Evolutionary conservation across 495 filamentous ascomycete genomes (phyloP), one percentile per base, ranked within the genome.

Genomic region (Immersiella caudata): DNA sequence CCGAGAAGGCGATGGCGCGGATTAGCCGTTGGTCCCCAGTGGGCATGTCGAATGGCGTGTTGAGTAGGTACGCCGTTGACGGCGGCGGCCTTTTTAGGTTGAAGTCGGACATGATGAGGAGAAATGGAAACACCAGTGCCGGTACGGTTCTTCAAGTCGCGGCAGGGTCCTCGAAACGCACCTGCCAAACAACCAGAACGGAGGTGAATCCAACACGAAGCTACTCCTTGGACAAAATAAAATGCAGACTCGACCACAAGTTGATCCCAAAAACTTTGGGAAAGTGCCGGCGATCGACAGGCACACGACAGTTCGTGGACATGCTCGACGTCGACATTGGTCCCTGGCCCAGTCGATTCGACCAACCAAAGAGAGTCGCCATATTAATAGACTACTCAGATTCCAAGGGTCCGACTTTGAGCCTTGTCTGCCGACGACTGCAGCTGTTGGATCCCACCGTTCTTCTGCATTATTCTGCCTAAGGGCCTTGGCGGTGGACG

Each of bases 1-100:
- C 40, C 6, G 55, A 27, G 56, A 66, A 60, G 7, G 64, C 54
- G 11, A 66, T 24, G 20, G 64, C 64, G 54, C 64, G 60, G 11
- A 66, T 8, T 11, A 56, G 18, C 11, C 56, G 55, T 12, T 60
- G 27, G 18, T 21, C 21, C 2, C 11, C 40, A 14, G 40, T 49
- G 9, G 64, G 56, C 55, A 66, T 66, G 35, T 60, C 36, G 25
- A 66, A 66, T 16, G 64, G 22, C 27, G 26, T 54, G 20, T 24
- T 9, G 29, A 55, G 24, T 2, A 16, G 7, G 50, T 64, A 64
- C 20, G 62, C 50, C 49, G 46, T 24, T 20, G 51, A 25, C 20
- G 46, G 46, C 3, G 49, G 62, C 46, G 49, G 8, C 11, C 20
- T 27, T 1, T 54, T 52, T 14, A 64, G 22, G 49, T 24, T 24